Conservation (phyloP, 306 rosid species). For the Potentilla sterilis region DNA sequence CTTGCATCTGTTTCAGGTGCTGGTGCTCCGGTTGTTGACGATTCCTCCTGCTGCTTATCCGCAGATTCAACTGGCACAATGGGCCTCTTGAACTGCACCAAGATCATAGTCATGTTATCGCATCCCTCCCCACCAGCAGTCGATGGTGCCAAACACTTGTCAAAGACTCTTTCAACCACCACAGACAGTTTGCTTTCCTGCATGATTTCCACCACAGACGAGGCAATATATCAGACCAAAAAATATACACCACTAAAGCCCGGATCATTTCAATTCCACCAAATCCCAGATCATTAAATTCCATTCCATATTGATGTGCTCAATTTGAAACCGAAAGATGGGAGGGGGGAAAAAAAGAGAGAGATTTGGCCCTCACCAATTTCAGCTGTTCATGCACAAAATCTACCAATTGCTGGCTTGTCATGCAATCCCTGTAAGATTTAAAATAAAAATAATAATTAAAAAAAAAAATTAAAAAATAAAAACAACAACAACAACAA, state of each 20-base stretch:
- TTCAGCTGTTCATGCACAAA: conserved; percentile 66
- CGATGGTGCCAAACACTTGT: conserved; percentile 89
- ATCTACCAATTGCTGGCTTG: conserved; percentile 91
- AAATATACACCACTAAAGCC: not conserved
- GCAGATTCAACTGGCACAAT: conserved; percentile 32
- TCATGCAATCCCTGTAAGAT: conserved; percentile 90
- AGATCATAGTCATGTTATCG: conserved; percentile 96
- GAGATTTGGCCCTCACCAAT: conserved; percentile 42
- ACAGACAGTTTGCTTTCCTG: conserved; percentile 78
- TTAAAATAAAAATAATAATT: no score
- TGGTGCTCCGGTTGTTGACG: conserved; percentile 37
- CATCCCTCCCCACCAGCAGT: conserved; percentile 84
- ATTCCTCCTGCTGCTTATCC: conserved; percentile 45
- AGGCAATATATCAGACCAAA: not conserved
- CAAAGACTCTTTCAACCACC: conserved; percentile 81
- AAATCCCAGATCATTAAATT: no score
- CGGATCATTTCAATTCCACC: not conserved
- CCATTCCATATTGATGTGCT: not conserved
- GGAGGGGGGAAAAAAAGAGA: not conserved
- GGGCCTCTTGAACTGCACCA: conserved; percentile 83
- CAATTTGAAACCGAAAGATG: not conserved
- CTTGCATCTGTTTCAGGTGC: conserved; percentile 32
- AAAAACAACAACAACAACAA: conserved; percentile 17
- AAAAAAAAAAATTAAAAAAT: conserved; percentile 18
- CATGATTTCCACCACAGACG: conserved; percentile 23